Conservation (phyloP, 2,329 filamentous ascomycete genomes). For the Monilinia laxa region DNA sequence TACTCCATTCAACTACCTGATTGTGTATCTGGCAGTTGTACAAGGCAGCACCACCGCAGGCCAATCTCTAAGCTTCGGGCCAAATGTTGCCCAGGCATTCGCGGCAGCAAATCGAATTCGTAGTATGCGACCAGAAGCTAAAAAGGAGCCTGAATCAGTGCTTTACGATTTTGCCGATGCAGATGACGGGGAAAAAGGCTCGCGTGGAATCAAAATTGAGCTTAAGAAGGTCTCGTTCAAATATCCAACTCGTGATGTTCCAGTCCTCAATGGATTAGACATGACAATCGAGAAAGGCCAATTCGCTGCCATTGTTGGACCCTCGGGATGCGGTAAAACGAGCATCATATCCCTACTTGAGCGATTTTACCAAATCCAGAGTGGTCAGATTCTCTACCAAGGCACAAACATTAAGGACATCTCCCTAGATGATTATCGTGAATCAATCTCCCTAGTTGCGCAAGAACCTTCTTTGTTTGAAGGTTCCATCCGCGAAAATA, state of each 20-base stretch:
- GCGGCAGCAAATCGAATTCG: constrained; percentile 61
- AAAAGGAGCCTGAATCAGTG: constrained; percentile 12
- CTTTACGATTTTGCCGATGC: constrained; percentile 23
- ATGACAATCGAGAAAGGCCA: constrained; percentile 62
- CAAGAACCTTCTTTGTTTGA: constrained; percentile 70
- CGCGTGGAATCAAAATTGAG: constrained; percentile 48
- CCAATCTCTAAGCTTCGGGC: constrained; percentile 52
- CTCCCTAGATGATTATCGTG: constrained; percentile 63
- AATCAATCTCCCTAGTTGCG: constrained; percentile 66
- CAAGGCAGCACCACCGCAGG: constrained; percentile 53
- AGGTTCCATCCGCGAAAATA: constrained; percentile 66
- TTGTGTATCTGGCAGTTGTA: constrained; percentile 54
- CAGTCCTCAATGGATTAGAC: constrained; percentile 60
- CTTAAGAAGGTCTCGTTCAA: constrained; percentile 57
- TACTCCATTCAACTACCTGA: constrained; percentile 50
- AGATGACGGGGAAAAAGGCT: constrained; percentile 45
- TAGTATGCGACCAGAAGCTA: constrained; percentile 34
- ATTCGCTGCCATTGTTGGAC: constrained; percentile 68
- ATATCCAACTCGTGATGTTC: constrained; percentile 57
- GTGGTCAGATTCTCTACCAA: constrained; percentile 65
- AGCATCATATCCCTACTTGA: constrained; percentile 66
- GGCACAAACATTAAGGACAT: constrained; percentile 57
- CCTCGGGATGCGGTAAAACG: constrained; percentile 49
- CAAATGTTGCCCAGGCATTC: constrained; percentile 57
- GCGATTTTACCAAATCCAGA: constrained; percentile 67